Percentiles rank a stretch among this genome's conserved stretches.
These are phyloP conservation scores for Diaporthe sp. DNA, from an alignment of 2,329 filamentous ascomycete species.

Conservation along the genomic window DNA sequence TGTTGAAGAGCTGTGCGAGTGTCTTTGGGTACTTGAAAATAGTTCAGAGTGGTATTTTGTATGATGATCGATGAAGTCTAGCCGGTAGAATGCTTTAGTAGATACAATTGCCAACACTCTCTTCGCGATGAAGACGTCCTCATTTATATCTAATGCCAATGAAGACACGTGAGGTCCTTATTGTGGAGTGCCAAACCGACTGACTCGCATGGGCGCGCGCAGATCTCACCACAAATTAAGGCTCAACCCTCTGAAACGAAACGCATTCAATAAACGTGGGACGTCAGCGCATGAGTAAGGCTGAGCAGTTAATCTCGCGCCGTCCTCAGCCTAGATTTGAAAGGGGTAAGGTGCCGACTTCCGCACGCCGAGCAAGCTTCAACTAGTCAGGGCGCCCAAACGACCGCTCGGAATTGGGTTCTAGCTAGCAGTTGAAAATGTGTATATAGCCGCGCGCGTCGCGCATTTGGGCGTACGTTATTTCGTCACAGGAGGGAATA, in stretches of 20 bases:
- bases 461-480: not conserved
- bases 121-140: not conserved
- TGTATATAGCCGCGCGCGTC: not conserved
- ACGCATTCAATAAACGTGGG: conserved; percentile 7
- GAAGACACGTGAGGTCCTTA: conserved; percentile 10
- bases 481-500: too few relatives aligned
- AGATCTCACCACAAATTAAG: not conserved
- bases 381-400: not conserved
- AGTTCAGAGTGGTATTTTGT: not conserved
- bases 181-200: not conserved
- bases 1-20: not conserved
- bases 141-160: not conserved
- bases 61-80: too few relatives aligned
- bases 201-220: conserved; percentile 1
- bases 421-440: not conserved
- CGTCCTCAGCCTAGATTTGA: not conserved
- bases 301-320: conserved; percentile 28
- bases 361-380: conserved; percentile 5
- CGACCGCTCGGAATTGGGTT: not conserved
- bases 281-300: conserved; percentile 18
- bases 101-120: not conserved
- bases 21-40: not conserved
- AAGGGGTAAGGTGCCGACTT: conserved; percentile 24
- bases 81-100: not conserved
- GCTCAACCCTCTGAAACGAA: conserved; percentile 7